Conservation (phyloP, 106 monocot species). For the Iris macrosiphon region DNA sequence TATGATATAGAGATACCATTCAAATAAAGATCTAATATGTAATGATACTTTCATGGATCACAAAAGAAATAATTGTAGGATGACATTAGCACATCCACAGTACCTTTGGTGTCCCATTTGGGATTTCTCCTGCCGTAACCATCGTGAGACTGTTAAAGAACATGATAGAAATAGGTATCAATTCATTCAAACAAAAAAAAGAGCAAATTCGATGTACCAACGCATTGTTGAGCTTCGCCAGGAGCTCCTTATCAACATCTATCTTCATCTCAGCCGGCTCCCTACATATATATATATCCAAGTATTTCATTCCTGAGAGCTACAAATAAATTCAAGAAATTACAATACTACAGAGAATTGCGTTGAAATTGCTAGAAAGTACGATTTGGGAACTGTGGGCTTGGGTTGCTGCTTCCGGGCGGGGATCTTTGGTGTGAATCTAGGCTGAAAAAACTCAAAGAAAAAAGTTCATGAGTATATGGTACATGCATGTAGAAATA, state of each 20-base stretch:
- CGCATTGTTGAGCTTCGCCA: conserved; percentile 16
- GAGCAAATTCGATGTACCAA: conserved; percentile 5
- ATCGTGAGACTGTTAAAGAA: not conserved
- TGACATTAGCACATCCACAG: too few species aligned
- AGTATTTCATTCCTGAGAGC: too few species aligned
- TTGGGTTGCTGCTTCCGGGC: too few species aligned
- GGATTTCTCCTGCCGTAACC: not conserved
- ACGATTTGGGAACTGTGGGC: too few species aligned
- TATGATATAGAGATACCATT: too few species aligned
- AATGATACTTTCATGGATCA: not conserved
- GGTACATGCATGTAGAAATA: too few species aligned
- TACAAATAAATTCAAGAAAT: too few species aligned
- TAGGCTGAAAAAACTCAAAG: too few species aligned
- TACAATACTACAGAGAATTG: too few species aligned
- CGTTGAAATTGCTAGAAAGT: too few species aligned
- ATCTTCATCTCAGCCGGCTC: conserved; percentile 13
- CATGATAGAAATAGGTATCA: not conserved
- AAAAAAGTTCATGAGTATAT: too few species aligned
- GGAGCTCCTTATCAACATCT: conserved; percentile 14
- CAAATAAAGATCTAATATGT: not conserved
- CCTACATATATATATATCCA: conserved; percentile 1
- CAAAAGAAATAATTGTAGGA: not conserved
- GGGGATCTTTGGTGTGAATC: too few species aligned
- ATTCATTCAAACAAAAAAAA: not conserved
- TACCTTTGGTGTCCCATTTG: conserved; percentile 10